Evolutionary conservation across 1,284 basidiomycete species (phyloP).

Genomic region (Kalmanozyma brasiliensis): DNA sequence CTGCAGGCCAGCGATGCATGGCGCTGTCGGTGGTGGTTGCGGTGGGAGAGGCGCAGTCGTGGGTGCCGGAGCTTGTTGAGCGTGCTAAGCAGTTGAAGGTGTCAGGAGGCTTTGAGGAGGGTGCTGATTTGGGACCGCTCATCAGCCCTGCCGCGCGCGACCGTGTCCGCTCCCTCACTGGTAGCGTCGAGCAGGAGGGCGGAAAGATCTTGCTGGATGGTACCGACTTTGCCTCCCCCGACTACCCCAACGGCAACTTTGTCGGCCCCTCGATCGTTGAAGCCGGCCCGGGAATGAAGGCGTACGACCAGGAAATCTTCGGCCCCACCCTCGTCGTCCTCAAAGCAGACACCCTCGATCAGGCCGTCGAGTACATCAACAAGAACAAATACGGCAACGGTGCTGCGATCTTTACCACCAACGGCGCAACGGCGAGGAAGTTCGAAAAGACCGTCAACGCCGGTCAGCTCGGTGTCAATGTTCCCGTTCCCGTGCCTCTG

Average conservation of each 20-base stretch:
- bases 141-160: conserved; percentile 88
- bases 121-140: conserved; percentile 90
- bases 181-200: conserved; percentile 82
- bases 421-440: conserved; percentile 92
- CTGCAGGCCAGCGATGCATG: conserved; percentile 91
- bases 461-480: conserved; percentile 84
- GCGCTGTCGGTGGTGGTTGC: conserved; percentile 74
- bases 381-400: conserved; percentile 76
- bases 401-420: conserved; percentile 95
- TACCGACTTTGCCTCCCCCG: conserved; percentile 76
- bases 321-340: conserved; percentile 88
- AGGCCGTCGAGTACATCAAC: conserved; percentile 75
- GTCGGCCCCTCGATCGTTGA: conserved; percentile 92
- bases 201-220: conserved; percentile 91
- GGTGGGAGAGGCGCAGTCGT: conserved; percentile 83
- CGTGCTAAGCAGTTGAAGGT: conserved; percentile 84
- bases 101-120: conserved; percentile 87
- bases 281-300: conserved; percentile 82
- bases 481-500: conserved; percentile 82
- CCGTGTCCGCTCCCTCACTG: conserved; percentile 81
- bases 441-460: conserved; percentile 90
- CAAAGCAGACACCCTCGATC: conserved; percentile 85
- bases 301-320: conserved; percentile 87
- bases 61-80: conserved; percentile 88
- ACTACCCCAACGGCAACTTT: conserved; percentile 91